Percentiles rank a stretch among this genome's conserved stretches.
Evolutionary conservation across 129 eudicot genomes (phyloP).

Genomic region (Flaveria sonorensis): DNA sequence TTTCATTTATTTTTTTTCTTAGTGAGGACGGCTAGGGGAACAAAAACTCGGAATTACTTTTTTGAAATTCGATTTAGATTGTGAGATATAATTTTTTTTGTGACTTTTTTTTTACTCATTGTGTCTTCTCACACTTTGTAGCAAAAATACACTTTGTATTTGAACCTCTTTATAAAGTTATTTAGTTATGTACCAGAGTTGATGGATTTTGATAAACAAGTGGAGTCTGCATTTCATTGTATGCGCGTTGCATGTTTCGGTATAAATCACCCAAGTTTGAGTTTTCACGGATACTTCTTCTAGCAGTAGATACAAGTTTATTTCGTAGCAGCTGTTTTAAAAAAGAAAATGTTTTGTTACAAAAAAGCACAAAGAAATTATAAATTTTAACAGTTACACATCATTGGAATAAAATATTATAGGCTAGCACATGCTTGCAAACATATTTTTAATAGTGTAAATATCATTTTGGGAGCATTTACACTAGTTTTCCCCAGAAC

Average conservation of each 20-base stretch:
- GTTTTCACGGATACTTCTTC: slow-evolving; percentile 67
- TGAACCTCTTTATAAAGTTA: too few species aligned
- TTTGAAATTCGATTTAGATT: too few species aligned
- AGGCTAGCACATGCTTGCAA: not conserved
- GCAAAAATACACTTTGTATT: too few species aligned
- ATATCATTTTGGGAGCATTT: slow-evolving; percentile 8
- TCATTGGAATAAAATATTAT: not conserved
- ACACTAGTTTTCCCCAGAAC: not conserved
- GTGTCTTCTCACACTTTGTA: too few species aligned
- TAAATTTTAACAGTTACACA: not conserved
- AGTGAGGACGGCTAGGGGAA: too few species aligned
- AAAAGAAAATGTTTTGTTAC: slow-evolving; percentile 3
- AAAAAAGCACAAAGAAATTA: slow-evolving; percentile 14
- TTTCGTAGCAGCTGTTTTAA: slow-evolving; percentile 77
- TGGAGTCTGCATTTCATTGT: slow-evolving; percentile 89
- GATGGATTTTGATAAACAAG: slow-evolving; percentile 78
- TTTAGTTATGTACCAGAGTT: slow-evolving; percentile 53
- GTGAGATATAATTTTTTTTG: too few species aligned
- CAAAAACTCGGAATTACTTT: too few species aligned
- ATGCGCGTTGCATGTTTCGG: slow-evolving; percentile 78
- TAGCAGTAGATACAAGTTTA: slow-evolving; percentile 90
- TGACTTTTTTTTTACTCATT: too few species aligned
- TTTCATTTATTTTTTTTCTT: too few species aligned
- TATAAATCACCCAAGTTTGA: slow-evolving; percentile 79
- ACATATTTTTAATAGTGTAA: not conserved